Base-by-base conservation (phyloP, 768 basidiomycete genomes). In the Psilocybe cubensis region DNA sequence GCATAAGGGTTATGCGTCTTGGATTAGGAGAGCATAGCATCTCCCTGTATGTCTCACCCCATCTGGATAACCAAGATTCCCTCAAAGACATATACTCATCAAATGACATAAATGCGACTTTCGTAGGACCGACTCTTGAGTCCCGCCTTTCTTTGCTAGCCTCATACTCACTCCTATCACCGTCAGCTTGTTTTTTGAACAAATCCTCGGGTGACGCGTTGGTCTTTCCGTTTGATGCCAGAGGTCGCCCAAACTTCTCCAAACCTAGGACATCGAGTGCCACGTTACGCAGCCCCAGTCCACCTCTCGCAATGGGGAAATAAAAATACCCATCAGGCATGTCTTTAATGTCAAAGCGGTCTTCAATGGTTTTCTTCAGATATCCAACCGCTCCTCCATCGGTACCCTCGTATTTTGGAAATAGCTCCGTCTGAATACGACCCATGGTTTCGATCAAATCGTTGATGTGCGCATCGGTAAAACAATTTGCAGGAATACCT, bases 251-350 rank as follows among this genome's bases (percentile, higher is more conserved):
- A 1, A 56, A 44, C 51, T 44, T 59, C 8, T 58, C 53, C 56
- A 76, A 49, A 1, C 71, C 68, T 27, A 79, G 66, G 14, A 75
- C 65, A 52, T 78, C 76, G n/a, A 79, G 63, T 63, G 79, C 70
- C 3, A 72, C 72, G 33, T 79, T 74, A 48, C 67, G 67, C n/a
- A 79, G 56, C 54, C 72, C 75, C 21, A 78, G 67, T 0, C 77
- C 77, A 24, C 78, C 78, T 20, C 63, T 66, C 9, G 64, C 60
- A n/a, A 77, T 68, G 0, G 77, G 74, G 59, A 76, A 73, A 63
- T 74, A 78, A 63, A 75, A 77, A 54, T 75, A 78, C 6, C 77
- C 77, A 38, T 74, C 70, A 0, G 76, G 78, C 5, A 78, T 64
- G 54, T 76, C 70, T 8, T 52, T 63, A 1, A 74, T 61, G 3